phyloP scores from a whole-genome alignment of 257 asterid genomes.

The Forsythia viridissima region DNA sequence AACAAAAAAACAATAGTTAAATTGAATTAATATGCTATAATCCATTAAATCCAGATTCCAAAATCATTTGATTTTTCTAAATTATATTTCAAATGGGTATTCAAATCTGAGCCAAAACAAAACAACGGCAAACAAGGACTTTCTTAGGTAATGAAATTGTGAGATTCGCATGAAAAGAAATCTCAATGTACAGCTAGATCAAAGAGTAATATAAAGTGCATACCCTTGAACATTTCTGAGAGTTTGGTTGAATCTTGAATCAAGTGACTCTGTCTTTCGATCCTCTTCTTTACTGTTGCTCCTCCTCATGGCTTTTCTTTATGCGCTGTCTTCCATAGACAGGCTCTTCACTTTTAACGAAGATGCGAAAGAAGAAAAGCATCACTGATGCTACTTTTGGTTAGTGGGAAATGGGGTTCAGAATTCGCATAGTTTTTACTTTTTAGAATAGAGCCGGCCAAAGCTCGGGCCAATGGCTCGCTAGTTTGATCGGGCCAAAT shows the following conservation, averaged over 20 bases:
- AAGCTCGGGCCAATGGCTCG: too few species aligned
- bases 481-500: too few species aligned
- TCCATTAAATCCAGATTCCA: not conserved
- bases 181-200: constrained; percentile 30
- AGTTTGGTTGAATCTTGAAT: constrained; percentile 94
- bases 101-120: constrained; percentile 23
- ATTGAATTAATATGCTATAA: constrained; percentile 3
- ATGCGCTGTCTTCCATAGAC: not conserved
- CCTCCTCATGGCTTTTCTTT: constrained; percentile 31
- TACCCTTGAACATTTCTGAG: constrained; percentile 91
- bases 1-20: not conserved
- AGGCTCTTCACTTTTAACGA: not conserved
- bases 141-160: not conserved
- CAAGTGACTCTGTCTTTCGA: constrained; percentile 51
- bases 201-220: constrained; percentile 13
- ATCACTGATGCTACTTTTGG: too few species aligned
- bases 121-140: constrained; percentile 13
- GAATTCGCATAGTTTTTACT: too few species aligned
- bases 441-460: too few species aligned
- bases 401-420: too few species aligned
- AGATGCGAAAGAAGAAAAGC: too few species aligned
- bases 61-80: constrained; percentile 1
- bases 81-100: constrained; percentile 13
- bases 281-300: constrained; percentile 48
- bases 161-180: constrained; percentile 8